A percentile compares a stretch with the other conserved stretches of the same genome.
Evolutionary conservation across 805 yeast species (phyloP).

Genomic region (Yamadazyma tumulicola): DNA sequence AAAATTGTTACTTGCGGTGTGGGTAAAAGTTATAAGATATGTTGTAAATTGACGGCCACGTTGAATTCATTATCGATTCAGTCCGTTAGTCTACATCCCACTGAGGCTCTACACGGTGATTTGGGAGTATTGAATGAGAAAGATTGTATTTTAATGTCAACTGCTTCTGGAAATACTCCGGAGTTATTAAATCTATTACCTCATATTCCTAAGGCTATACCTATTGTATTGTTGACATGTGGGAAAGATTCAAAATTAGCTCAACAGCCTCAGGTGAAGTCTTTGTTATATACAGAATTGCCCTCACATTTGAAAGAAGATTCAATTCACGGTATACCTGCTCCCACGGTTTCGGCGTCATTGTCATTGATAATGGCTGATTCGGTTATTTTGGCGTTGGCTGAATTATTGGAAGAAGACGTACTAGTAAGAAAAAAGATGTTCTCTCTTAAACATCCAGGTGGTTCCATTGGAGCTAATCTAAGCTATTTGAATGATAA

Average conservation of each 20-base stretch:
- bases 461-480: slow-evolving; percentile 78
- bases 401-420: slow-evolving; percentile 63
- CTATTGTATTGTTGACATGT: slow-evolving; percentile 64
- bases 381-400: slow-evolving; percentile 69
- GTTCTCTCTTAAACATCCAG: slow-evolving; percentile 80
- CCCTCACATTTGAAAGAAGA: slow-evolving; percentile 58
- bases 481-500: slow-evolving; percentile 33
- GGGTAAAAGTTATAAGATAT: slow-evolving; percentile 82
- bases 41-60: slow-evolving; percentile 75
- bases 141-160: slow-evolving; percentile 61
- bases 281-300: slow-evolving; percentile 59
- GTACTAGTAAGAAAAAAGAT: slow-evolving; percentile 46
- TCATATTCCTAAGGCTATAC: slow-evolving; percentile 51
- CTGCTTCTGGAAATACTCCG: slow-evolving; percentile 81
- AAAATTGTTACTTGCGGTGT: slow-evolving; percentile 78
- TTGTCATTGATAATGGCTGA: slow-evolving; percentile 74
- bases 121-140: slow-evolving; percentile 61
- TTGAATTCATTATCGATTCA: slow-evolving; percentile 74
- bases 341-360: slow-evolving; percentile 85
- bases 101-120: slow-evolving; percentile 90
- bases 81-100: slow-evolving; percentile 68
- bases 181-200: slow-evolving; percentile 61
- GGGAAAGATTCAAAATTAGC: slow-evolving; percentile 54
- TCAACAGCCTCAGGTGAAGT: slow-evolving; percentile 43
- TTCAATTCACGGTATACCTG: slow-evolving; percentile 71